Conservation (phyloP, 2,329 filamentous ascomycete species). For the Hypoxylon sp. region DNA sequence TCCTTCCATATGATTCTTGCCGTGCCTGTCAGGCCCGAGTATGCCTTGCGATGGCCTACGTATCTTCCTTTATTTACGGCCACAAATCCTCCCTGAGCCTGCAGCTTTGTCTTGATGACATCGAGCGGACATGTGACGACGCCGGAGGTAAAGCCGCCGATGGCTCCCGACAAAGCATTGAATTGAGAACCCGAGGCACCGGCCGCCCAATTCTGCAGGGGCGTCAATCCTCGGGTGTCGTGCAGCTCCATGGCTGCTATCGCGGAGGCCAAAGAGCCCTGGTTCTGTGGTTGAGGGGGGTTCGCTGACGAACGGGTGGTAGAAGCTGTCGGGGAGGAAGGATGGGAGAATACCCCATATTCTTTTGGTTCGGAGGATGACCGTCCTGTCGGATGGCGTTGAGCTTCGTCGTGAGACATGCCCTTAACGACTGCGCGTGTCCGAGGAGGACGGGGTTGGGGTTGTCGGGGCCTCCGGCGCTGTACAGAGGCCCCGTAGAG, state of each 20-base stretch:
- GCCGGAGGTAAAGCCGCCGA: conserved; percentile 90
- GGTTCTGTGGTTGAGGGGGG: conserved; percentile 20
- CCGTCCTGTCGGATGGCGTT: conserved; percentile 44
- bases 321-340: conserved; percentile 41
- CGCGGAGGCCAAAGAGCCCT: conserved; percentile 31
- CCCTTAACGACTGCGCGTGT: conserved; percentile 40
- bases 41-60: conserved; percentile 67
- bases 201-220: conserved; percentile 64
- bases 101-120: conserved; percentile 98
- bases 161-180: conserved; percentile 85
- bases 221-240: conserved; percentile 48
- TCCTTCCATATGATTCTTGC: conserved; percentile 84
- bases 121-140: conserved; percentile 96
- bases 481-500: conserved; percentile 37
- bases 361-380: conserved; percentile 43
- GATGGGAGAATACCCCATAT: conserved; percentile 47
- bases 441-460: conserved; percentile 22
- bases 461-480: conserved; percentile 34
- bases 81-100: conserved; percentile 87
- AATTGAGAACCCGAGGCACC: conserved; percentile 69
- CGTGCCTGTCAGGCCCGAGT: conserved; percentile 87
- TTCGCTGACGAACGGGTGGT: conserved; percentile 38
- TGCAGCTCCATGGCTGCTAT: conserved; percentile 43
- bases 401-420: conserved; percentile 62
- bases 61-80: conserved; percentile 58